Percentiles rank a stretch among this genome's conserved stretches.
phyloP scores from a whole-genome alignment of 2,329 filamentous ascomycete genomes.

The Fusarium pseudograminearum region DNA sequence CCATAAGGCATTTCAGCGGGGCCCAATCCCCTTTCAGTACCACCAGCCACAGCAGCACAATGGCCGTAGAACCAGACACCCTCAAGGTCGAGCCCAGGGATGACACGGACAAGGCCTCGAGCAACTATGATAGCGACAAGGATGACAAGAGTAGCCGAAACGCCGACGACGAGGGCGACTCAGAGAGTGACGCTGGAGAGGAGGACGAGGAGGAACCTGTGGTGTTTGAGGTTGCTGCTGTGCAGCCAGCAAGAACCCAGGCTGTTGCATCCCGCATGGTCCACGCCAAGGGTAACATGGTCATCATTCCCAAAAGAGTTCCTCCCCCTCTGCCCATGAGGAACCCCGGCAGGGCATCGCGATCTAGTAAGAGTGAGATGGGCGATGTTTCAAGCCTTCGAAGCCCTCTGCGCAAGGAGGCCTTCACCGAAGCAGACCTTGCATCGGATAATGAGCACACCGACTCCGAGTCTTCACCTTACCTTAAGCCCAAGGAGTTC shows the following conservation, averaged over 20 bases:
- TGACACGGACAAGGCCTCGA: slow-evolving; percentile 44
- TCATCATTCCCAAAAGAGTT: slow-evolving; percentile 84
- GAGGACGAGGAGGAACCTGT: slow-evolving; percentile 68
- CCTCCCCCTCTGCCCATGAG: slow-evolving; percentile 82
- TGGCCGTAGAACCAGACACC: slow-evolving; percentile 37
- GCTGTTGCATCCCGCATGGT: slow-evolving; percentile 74
- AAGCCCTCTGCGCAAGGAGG: slow-evolving; percentile 65
- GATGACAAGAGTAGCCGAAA: slow-evolving; percentile 46
- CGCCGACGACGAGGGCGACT: slow-evolving; percentile 45
- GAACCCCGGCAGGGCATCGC: slow-evolving; percentile 75
- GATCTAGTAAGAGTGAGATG: slow-evolving; percentile 64
- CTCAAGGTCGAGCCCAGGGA: slow-evolving; percentile 43
- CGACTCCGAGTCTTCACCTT: slow-evolving; percentile 39
- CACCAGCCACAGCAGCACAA: slow-evolving; percentile 41
- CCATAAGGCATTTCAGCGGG: slow-evolving; percentile 60
- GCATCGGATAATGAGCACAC: slow-evolving; percentile 41
- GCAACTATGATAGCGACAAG: slow-evolving; percentile 44
- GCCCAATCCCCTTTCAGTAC: slow-evolving; percentile 35
- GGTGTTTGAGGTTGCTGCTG: slow-evolving; percentile 74
- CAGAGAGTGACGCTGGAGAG: slow-evolving; percentile 36
- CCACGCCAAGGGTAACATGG: slow-evolving; percentile 79
- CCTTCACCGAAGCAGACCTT: slow-evolving; percentile 56
- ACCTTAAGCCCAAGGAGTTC: slow-evolving; percentile 36
- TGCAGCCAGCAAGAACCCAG: slow-evolving; percentile 66
- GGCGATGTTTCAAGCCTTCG: slow-evolving; percentile 67